Conservation (phyloP, 2,329 filamentous ascomycete genomes). For the Mollisiaceae sp. region DNA sequence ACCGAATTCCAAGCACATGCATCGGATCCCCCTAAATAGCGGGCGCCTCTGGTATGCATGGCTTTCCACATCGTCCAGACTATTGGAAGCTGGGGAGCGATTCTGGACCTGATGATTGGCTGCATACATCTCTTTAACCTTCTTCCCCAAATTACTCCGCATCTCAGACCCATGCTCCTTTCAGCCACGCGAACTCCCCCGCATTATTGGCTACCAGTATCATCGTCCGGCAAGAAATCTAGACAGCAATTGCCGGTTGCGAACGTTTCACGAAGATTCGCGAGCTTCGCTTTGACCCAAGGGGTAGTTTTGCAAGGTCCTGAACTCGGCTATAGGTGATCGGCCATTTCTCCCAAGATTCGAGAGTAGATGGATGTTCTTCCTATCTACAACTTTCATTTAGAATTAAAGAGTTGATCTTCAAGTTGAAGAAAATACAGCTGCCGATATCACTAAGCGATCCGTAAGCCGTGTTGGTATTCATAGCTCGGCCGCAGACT, state of each 20-base stretch:
- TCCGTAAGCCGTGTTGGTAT: background rate
- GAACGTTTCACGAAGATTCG: background rate
- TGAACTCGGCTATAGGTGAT: background rate
- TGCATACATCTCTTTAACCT: background rate
- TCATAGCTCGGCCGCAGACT: background rate
- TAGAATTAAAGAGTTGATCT: background rate
- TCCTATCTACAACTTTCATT: background rate
- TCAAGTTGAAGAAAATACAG: background rate
- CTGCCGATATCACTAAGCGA: conserved; percentile 1
- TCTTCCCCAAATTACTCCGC: background rate
- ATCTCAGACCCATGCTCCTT: background rate
- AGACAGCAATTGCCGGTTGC: background rate
- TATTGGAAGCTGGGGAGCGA: background rate
- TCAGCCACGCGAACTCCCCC: background rate
- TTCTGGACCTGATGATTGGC: background rate
- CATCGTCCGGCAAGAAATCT: background rate
- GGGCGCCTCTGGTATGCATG: background rate
- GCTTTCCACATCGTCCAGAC: background rate
- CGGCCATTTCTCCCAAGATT: background rate
- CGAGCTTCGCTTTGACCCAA: background rate
- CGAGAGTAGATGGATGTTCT: background rate
- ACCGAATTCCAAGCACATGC: background rate
- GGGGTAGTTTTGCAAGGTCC: background rate
- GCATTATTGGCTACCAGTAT: background rate
- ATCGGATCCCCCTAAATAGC: background rate